Conservation (phyloP, 164 flowering plant species). For the Malania oleifera region DNA sequence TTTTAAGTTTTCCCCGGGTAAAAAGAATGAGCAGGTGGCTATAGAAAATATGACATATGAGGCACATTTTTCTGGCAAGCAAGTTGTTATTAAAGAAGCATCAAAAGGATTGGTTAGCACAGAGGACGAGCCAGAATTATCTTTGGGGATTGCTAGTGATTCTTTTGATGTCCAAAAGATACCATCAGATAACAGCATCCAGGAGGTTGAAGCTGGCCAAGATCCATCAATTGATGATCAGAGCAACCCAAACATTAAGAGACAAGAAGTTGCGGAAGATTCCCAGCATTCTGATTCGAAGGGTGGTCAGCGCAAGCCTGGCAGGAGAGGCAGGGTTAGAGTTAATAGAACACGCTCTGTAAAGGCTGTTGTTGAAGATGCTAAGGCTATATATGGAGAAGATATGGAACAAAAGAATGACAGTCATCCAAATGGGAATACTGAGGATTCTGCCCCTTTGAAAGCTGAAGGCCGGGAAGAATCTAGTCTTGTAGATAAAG, state of each 20-base stretch:
- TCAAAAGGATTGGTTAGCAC: slow-evolving; percentile 7
- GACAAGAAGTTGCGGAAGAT: slow-evolving; percentile 15
- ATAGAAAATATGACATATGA: slow-evolving; percentile 8
- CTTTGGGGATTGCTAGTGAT: slow-evolving; percentile 20
- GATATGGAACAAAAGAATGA: slow-evolving; percentile 11
- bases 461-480: slow-evolving; percentile 23
- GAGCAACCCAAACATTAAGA: slow-evolving; percentile 18
- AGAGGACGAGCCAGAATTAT: slow-evolving; percentile 22
- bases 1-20: slow-evolving; percentile 31
- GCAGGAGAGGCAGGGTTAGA: slow-evolving; percentile 26
- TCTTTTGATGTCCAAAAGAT: slow-evolving; percentile 22
- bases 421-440: slow-evolving; percentile 21
- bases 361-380: slow-evolving; percentile 37
- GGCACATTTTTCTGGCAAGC: slow-evolving; percentile 7
- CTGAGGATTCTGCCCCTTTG: slow-evolving; percentile 19
- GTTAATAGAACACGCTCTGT: slow-evolving; percentile 33
- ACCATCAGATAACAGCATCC: slow-evolving; percentile 19
- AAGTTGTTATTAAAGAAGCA: slow-evolving; percentile 7
- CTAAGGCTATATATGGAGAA: slow-evolving; percentile 30
- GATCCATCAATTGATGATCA: slow-evolving; percentile 20
- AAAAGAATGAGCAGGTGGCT: slow-evolving; percentile 16
- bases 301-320: slow-evolving; percentile 14
- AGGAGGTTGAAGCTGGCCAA: slow-evolving; percentile 21
- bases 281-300: slow-evolving; percentile 16
- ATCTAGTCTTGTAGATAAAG: slow-evolving; percentile 26